Conservation (phyloP, 169 alveolate genomes). For the Cryptosporidium bovis region DNA sequence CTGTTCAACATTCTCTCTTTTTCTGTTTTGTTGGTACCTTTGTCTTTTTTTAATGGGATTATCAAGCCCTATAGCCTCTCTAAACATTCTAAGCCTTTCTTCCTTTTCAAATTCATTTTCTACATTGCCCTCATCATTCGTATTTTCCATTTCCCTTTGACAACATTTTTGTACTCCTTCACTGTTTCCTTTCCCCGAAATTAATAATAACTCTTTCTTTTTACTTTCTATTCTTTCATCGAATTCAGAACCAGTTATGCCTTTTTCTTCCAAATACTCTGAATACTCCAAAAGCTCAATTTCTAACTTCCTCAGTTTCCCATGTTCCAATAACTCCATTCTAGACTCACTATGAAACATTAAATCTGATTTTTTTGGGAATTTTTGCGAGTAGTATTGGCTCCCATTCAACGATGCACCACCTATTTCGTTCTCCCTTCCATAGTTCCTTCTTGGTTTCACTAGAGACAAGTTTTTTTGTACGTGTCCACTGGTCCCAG, state of each 20-base stretch:
- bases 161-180: conserved; percentile 76
- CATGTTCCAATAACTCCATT: conserved; percentile 84
- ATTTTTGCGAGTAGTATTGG: not conserved
- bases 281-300: conserved; percentile 75
- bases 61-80: conserved; percentile 57
- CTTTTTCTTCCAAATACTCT: conserved; percentile 43
- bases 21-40: not conserved
- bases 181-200: not conserved
- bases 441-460: conserved; percentile 75
- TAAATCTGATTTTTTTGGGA: not conserved
- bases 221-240: conserved; percentile 32
- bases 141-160: conserved; percentile 14
- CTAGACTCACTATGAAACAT: no score
- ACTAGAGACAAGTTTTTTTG: conserved; percentile 83
- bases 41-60: conserved; percentile 2
- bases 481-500: conserved; percentile 91
- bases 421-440: conserved; percentile 75
- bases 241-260: conserved; percentile 33
- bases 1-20: not conserved
- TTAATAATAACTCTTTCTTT: not conserved
- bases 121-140: not conserved
- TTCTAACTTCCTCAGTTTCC: conserved; percentile 84
- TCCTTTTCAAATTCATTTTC: conserved; percentile 34
- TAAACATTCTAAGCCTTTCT: conserved; percentile 78
- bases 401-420: conserved; percentile 63